Evolutionary conservation across 306 rosid genomes (phyloP).

Genomic region (Mimosa pudica): DNA sequence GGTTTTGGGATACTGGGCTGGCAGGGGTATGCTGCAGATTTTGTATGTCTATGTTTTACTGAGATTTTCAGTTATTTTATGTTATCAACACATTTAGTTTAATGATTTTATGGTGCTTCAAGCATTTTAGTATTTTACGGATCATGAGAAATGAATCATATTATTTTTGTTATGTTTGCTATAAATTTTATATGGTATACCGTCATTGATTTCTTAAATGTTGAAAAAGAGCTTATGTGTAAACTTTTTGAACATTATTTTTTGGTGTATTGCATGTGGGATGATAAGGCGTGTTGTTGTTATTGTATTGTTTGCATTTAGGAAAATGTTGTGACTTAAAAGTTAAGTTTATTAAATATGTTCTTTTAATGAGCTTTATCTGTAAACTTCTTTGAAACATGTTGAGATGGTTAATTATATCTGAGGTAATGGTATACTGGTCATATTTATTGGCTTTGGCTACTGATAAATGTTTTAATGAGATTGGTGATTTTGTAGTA

Average conservation of each 20-base stretch:
- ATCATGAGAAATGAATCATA: neutral
- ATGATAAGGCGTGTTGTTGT: neutral
- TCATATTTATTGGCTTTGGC: neutral
- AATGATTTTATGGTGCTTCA: too few relatives aligned
- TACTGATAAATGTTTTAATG: neutral
- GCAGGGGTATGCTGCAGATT: conserved; percentile 88
- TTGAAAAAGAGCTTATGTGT: conserved; percentile 3
- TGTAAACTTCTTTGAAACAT: neutral
- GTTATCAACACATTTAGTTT: too few relatives aligned
- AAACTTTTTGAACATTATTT: neutral
- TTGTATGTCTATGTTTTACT: conserved; percentile 59
- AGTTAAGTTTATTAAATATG: too few relatives aligned
- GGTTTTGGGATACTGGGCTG: conserved; percentile 74
- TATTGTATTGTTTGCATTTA: too few relatives aligned
- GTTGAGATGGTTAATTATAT: conserved; percentile 18
- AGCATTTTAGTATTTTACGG: too few relatives aligned
- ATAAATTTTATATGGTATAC: too few relatives aligned
- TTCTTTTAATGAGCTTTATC: neutral
- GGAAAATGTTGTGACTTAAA: too few relatives aligned
- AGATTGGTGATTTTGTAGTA: neutral
- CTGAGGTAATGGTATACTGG: neutral
- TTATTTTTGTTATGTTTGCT: neutral
- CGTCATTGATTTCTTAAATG: neutral
- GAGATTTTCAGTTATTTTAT: neutral
- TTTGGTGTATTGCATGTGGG: neutral